A percentile compares a stretch with the other conserved stretches of the same genome.
phyloP scores from a whole-genome alignment of 257 asterid genomes.

The Cordia subcordata region DNA sequence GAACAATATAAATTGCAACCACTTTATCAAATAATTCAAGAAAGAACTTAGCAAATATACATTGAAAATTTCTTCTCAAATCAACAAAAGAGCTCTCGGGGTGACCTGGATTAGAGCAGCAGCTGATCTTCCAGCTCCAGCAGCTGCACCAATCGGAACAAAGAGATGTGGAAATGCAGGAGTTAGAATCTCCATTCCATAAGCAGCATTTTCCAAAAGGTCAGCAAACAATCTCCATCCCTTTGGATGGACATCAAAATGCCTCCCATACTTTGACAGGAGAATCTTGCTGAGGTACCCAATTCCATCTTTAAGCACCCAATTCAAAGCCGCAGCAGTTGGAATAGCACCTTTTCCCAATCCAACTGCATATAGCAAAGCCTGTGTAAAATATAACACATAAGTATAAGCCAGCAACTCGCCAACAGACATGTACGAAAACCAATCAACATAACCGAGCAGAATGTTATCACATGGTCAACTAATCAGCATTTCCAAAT shows the following conservation, averaged over 20 bases:
- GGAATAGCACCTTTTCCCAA: conserved; percentile 98
- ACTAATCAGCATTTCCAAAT: neutral
- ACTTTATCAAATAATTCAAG: neutral
- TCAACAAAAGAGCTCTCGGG: neutral
- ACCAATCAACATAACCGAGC: neutral
- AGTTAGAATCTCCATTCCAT: conserved; percentile 85
- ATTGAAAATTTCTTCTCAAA: neutral
- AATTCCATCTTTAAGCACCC: conserved; percentile 98
- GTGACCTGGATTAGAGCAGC: conserved; percentile 88
- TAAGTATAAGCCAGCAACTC: neutral
- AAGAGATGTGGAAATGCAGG: conserved; percentile 98
- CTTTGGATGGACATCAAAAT: conserved; percentile 93
- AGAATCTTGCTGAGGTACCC: conserved; percentile 92
- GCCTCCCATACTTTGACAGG: conserved; percentile 86
- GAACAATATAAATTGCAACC: too few relatives aligned
- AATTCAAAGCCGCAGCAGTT: conserved; percentile 93
- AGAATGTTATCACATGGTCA: neutral
- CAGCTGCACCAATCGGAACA: conserved; percentile 89
- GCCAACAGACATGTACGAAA: neutral
- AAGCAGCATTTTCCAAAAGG: conserved; percentile 90
- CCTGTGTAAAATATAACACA: conserved; percentile 32
- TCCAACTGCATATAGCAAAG: conserved; percentile 94
- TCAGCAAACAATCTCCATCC: conserved; percentile 99
- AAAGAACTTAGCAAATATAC: neutral
- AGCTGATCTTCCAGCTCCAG: conserved; percentile 98